These are phyloP conservation scores for Trichosporon sp. DNA, from an alignment of 1,284 basidiomycete species.

Conservation along the genomic window DNA sequence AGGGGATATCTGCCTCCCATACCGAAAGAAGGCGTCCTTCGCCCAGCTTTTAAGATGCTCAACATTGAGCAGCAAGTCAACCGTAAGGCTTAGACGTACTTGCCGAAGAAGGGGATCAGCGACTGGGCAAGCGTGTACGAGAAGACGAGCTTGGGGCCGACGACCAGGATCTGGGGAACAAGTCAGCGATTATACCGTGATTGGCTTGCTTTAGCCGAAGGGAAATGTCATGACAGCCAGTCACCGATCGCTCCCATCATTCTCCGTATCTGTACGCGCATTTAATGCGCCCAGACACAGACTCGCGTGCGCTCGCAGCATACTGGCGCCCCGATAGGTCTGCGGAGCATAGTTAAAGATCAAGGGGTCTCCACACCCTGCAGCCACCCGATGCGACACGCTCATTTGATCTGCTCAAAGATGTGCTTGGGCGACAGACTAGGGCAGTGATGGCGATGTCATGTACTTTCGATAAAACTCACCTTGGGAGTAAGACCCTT, in stretches of 20 bases:
- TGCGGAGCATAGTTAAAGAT: not conserved
- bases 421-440: not conserved
- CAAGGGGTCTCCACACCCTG: not conserved
- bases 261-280: slow-evolving; percentile 1
- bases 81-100: slow-evolving; percentile 57
- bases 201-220: slow-evolving; percentile 2
- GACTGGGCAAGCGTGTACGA: slow-evolving; percentile 95
- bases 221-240: not conserved
- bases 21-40: not conserved
- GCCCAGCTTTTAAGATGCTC: not conserved
- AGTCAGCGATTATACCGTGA: slow-evolving; percentile 3
- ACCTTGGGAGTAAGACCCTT: slow-evolving; percentile 95
- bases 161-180: slow-evolving; percentile 71
- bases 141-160: slow-evolving; percentile 96
- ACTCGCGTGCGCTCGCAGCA: not conserved
- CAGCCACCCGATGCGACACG: not conserved
- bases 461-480: slow-evolving; percentile 29
- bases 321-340: not conserved
- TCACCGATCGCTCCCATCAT: not conserved
- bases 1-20: slow-evolving; percentile 1
- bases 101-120: slow-evolving; percentile 86
- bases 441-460: not conserved
- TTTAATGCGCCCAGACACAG: not conserved
- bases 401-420: not conserved
- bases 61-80: not conserved